These are phyloP conservation scores for Magnusiomyces ingens DNA, from an alignment of 1,139 yeast genomes.

Conservation along the genomic window DNA sequence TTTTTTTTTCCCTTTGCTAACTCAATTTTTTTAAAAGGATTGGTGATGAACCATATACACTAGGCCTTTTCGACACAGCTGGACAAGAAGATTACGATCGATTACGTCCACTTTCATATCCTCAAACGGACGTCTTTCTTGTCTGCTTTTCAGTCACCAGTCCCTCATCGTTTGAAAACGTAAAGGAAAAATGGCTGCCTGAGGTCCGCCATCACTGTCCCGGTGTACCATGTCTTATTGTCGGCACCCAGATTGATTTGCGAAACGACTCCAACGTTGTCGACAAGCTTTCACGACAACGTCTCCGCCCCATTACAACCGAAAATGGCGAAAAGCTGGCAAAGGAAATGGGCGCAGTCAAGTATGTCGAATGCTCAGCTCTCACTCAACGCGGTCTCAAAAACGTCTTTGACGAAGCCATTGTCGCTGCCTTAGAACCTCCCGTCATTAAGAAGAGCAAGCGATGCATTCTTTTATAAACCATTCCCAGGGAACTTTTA, in stretches of 20 bases:
- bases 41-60: constrained; percentile 95
- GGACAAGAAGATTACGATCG: constrained; percentile 94
- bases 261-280: constrained; percentile 73
- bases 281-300: constrained; percentile 61
- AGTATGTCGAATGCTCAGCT: constrained; percentile 81
- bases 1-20: neutral
- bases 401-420: constrained; percentile 76
- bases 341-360: constrained; percentile 63
- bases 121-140: constrained; percentile 84
- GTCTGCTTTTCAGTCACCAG: constrained; percentile 83
- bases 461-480: constrained; percentile 72
- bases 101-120: constrained; percentile 83
- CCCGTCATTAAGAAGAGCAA: constrained; percentile 33
- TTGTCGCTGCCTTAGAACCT: constrained; percentile 54
- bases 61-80: constrained; percentile 97
- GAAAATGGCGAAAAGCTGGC: constrained; percentile 66
- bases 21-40: constrained; percentile 36
- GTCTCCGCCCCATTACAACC: constrained; percentile 53
- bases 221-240: constrained; percentile 65
- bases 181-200: constrained; percentile 69
- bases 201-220: constrained; percentile 85
- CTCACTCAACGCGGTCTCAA: constrained; percentile 69
- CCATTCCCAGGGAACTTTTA: too few relatives aligned
- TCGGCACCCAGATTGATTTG: constrained; percentile 83
- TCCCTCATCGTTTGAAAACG: constrained; percentile 75